Percentiles rank a stretch among this genome's conserved stretches.
Evolutionary conservation across 345 rosid species (phyloP).

Genomic region (Populus nigra): DNA sequence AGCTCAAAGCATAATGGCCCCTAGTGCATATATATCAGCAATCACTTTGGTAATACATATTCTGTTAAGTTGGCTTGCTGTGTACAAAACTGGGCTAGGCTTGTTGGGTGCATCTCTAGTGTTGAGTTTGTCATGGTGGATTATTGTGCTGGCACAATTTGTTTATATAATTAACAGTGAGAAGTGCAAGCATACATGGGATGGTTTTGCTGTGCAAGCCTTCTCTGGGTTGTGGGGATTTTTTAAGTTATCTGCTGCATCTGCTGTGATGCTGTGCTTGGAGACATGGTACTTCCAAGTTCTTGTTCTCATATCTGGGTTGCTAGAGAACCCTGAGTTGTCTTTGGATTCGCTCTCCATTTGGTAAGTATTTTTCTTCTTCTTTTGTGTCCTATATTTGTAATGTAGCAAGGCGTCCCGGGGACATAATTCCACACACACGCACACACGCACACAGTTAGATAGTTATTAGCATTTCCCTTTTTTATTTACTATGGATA

Average conservation of each 20-base stretch:
- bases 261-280: constrained; percentile 88
- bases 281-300: constrained; percentile 88
- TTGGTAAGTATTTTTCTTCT: constrained; percentile 39
- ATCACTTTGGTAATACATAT: constrained; percentile 12
- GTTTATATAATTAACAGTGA: constrained; percentile 46
- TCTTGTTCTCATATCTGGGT: constrained; percentile 68
- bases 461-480: no score
- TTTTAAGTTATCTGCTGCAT: constrained; percentile 60
- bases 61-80: constrained; percentile 16
- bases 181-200: constrained; percentile 62
- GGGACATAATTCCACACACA: no score
- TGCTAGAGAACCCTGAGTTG: constrained; percentile 63
- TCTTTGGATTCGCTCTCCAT: constrained; percentile 72
- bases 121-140: constrained; percentile 83
- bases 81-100: constrained; percentile 14
- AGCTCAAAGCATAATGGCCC: constrained; percentile 26
- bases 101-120: constrained; percentile 59
- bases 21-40: constrained; percentile 23
- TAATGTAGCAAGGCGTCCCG: no score
- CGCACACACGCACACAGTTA: no score
- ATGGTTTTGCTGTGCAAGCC: constrained; percentile 51
- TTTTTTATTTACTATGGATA: no score
- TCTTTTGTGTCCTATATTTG: no score
- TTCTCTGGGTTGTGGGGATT: constrained; percentile 73
- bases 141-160: constrained; percentile 60